Conservation (phyloP, 257 asterid genomes). For the Cinchona pubescens region DNA sequence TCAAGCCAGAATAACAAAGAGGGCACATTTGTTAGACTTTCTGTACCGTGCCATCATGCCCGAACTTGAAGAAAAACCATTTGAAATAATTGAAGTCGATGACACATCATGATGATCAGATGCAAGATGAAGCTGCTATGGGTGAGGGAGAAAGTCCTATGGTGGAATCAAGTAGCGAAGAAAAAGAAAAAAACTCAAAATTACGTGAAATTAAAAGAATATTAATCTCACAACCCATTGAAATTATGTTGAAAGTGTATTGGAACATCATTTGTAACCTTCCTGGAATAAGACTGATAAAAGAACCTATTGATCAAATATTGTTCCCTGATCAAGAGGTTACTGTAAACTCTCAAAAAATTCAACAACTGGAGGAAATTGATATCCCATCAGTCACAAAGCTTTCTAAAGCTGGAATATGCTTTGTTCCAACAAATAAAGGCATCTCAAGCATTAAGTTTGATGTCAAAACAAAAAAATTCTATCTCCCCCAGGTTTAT, state of each 20-base stretch:
- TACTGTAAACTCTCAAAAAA: too few species aligned
- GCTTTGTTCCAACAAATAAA: slow-evolving; percentile 16
- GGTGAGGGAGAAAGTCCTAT: too few species aligned
- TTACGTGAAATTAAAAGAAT: slow-evolving; percentile 33
- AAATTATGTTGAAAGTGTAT: slow-evolving; percentile 32
- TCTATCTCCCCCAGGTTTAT: slow-evolving; percentile 26
- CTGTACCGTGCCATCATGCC: slow-evolving; percentile 51
- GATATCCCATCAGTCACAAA: slow-evolving; percentile 32
- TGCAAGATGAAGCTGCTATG: slow-evolving; percentile 15
- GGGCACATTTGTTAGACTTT: slow-evolving; percentile 55
- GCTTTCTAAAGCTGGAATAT: slow-evolving; percentile 23
- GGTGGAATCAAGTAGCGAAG: too few species aligned
- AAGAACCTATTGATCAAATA: slow-evolving; percentile 32
- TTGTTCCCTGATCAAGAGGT: neutral
- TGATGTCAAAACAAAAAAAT: slow-evolving; percentile 10
- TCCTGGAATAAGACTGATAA: slow-evolving; percentile 29
- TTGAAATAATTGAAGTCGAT: neutral
- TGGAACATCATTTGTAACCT: slow-evolving; percentile 39
- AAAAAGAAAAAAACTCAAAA: too few species aligned
- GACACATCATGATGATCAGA: too few species aligned
- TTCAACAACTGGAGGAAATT: slow-evolving; percentile 23
- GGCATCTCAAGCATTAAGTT: slow-evolving; percentile 30
- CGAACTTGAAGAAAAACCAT: neutral
- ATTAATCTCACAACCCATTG: slow-evolving; percentile 35
- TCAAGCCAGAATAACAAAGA: slow-evolving; percentile 10